Percentiles rank a stretch among this genome's conserved stretches.
Conservation (phyloP, 306 rosid genomes). For the Herpetospermum pedunculosum region DNA sequence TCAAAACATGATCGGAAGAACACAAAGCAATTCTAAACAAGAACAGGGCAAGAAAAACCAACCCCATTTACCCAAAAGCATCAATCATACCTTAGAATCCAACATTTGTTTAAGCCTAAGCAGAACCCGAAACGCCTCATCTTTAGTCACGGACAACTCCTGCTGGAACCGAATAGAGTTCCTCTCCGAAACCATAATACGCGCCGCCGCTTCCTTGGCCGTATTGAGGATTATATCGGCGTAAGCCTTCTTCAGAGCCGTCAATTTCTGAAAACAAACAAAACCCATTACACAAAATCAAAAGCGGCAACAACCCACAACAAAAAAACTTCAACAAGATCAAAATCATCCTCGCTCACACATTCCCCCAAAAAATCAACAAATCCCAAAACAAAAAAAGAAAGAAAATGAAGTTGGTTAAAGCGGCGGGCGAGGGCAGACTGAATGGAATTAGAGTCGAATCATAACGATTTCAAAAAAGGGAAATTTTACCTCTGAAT, state of each 20-base stretch:
- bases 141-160: constrained; percentile 48
- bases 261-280: constrained; percentile 50
- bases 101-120: constrained; percentile 58
- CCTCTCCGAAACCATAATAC: constrained; percentile 61
- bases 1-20: not conserved
- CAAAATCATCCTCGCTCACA: not conserved
- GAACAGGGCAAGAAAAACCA: not conserved
- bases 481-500: constrained; percentile 2
- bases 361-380: constrained; percentile 5
- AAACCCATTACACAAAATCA: constrained; percentile 7
- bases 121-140: constrained; percentile 63
- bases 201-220: constrained; percentile 77
- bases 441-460: not conserved
- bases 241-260: constrained; percentile 74
- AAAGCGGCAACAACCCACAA: not conserved
- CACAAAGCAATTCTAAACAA: not conserved
- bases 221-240: constrained; percentile 72
- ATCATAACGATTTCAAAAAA: too few species aligned
- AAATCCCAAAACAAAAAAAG: not conserved
- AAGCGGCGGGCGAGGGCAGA: not conserved
- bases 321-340: constrained; percentile 17
- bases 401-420: not conserved
- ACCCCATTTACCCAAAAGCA: constrained; percentile 10
- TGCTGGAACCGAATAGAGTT: constrained; percentile 41
- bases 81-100: constrained; percentile 52